A percentile compares a stretch with the other conserved stretches of the same genome.
These are phyloP conservation scores for Apiotrichum domesticum DNA, from an alignment of 1,284 basidiomycete species.

Conservation along the genomic window DNA sequence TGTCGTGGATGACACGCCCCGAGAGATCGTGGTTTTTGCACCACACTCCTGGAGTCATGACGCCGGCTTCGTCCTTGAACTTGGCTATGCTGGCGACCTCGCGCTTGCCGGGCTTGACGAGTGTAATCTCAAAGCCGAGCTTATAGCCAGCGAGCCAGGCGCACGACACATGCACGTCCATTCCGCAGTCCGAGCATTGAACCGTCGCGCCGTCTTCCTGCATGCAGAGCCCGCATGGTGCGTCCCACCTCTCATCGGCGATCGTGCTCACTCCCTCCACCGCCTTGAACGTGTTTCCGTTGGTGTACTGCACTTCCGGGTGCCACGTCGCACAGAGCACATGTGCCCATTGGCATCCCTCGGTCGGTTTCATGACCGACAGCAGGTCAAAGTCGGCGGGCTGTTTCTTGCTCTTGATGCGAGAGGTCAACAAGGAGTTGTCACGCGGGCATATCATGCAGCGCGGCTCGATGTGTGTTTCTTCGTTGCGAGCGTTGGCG, in stretches of 20 bases:
- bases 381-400: conserved; percentile 62
- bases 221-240: conserved; percentile 54
- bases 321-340: conserved; percentile 82
- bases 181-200: conserved; percentile 72
- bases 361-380: conserved; percentile 84
- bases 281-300: conserved; percentile 61
- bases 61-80: conserved; percentile 82
- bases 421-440: conserved; percentile 12
- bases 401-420: conserved; percentile 35
- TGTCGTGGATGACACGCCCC: conserved; percentile 63
- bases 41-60: conserved; percentile 71
- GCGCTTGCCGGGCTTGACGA: conserved; percentile 61
- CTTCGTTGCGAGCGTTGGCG: conserved; percentile 67
- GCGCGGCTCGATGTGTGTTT: conserved; percentile 57
- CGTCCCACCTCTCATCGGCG: conserved; percentile 45
- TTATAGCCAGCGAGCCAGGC: conserved; percentile 75
- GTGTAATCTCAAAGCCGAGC: conserved; percentile 84
- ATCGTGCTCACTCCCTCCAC: conserved; percentile 84
- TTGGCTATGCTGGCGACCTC: conserved; percentile 60
- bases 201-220: conserved; percentile 71
- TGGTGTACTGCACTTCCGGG: conserved; percentile 73
- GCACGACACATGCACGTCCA: conserved; percentile 80
- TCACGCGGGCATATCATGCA: conserved; percentile 47
- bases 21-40: conserved; percentile 69
- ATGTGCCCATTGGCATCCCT: conserved; percentile 89